These are phyloP conservation scores for Cadophora sp. DNA, from an alignment of 2,329 filamentous ascomycete species.

Conservation along the genomic window DNA sequence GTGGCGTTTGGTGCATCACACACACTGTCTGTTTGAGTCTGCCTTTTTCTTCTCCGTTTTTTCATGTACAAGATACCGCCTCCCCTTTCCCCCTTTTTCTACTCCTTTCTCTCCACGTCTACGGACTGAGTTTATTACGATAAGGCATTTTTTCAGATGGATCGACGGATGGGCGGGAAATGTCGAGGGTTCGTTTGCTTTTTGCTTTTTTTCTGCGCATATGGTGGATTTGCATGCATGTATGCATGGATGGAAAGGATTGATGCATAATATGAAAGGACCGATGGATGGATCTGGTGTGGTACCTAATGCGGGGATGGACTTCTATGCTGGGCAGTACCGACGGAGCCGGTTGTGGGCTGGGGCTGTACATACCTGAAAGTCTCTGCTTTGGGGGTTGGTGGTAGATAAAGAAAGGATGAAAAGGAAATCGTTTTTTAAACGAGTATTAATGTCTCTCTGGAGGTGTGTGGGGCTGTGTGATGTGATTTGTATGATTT, in stretches of 20 bases:
- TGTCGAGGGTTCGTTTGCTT: not conserved
- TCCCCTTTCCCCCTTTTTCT: not conserved
- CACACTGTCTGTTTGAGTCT: not conserved
- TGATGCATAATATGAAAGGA: no score
- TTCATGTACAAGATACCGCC: not conserved
- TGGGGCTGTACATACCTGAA: not conserved
- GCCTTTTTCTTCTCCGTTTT: not conserved
- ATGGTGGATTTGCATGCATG: not conserved
- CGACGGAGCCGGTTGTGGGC: not conserved
- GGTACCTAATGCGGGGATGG: not conserved
- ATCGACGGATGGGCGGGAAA: not conserved
- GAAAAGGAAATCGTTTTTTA: no score
- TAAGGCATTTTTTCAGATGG: conserved; percentile 3
- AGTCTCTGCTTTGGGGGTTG: not conserved
- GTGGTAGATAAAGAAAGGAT: not conserved
- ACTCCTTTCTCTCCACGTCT: not conserved
- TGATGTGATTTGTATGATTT: no score
- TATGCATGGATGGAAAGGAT: not conserved
- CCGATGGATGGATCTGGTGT: no score
- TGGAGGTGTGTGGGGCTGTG: no score
- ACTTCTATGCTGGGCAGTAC: conserved; percentile 1
- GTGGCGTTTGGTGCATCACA: not conserved
- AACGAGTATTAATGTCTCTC: not conserved
- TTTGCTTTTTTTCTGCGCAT: no score
- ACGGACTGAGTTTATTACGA: not conserved